Evolutionary conservation across 495 filamentous ascomycete species (phyloP).

Genomic region (Penicillium arizonense): DNA sequence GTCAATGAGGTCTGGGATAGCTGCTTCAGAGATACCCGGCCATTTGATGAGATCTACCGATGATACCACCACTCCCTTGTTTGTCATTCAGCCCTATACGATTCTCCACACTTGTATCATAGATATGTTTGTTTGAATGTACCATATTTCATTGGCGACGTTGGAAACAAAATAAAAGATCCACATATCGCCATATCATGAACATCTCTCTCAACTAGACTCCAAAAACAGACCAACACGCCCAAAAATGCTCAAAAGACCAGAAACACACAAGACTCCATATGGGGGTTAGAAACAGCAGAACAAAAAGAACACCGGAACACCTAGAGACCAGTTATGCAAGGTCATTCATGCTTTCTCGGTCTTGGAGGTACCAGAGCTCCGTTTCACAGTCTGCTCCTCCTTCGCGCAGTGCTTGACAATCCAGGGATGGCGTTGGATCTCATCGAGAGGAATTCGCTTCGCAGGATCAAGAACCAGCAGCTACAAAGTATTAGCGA

Average conservation of each 20-base stretch:
- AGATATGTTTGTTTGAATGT: constrained; percentile 19
- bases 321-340: constrained; percentile 22
- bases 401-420: constrained; percentile 91
- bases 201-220: constrained; percentile 15
- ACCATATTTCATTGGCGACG: constrained; percentile 24
- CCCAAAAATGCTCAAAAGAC: constrained; percentile 20
- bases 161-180: constrained; percentile 15
- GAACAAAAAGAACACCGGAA: constrained; percentile 19
- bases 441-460: constrained; percentile 83
- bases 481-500: constrained; percentile 53
- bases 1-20: constrained; percentile 98
- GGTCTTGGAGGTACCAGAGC: constrained; percentile 39
- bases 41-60: constrained; percentile 95
- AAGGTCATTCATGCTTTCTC: constrained; percentile 29
- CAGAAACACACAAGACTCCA: constrained; percentile 11
- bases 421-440: constrained; percentile 93
- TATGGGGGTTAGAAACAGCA: constrained; percentile 7
- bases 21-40: constrained; percentile 89
- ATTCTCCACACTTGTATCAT: constrained; percentile 21
- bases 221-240: constrained; percentile 17
- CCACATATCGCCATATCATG: constrained; percentile 20
- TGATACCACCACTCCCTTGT: constrained; percentile 42
- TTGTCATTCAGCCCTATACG: constrained; percentile 4
- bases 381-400: constrained; percentile 56
- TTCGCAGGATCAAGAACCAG: constrained; percentile 94